Evolutionary conservation across 768 basidiomycete species (phyloP).

Genomic region (Gyrodon lividus): DNA sequence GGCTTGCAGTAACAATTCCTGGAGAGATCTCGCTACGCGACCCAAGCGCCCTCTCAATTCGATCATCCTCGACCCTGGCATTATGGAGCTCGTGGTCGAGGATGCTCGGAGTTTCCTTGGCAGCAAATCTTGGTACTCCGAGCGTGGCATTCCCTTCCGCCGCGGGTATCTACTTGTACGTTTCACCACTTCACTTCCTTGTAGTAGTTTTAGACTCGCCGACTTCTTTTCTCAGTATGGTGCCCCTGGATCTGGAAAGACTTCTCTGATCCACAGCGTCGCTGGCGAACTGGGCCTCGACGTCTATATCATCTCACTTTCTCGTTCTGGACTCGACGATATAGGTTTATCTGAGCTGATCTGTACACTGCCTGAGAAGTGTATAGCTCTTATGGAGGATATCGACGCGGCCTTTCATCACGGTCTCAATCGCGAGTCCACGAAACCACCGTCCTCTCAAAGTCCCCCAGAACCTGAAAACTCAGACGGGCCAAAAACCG

Average conservation of each 20-base stretch:
- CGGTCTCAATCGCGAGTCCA: slow-evolving; percentile 36
- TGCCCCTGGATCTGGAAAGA: slow-evolving; percentile 77
- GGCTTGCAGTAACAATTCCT: slow-evolving; percentile 35
- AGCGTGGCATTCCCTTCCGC: slow-evolving; percentile 79
- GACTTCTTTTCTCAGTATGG: slow-evolving; percentile 47
- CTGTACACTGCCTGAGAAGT: slow-evolving; percentile 61
- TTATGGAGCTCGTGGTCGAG: slow-evolving; percentile 60
- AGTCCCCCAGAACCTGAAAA: slow-evolving; percentile 3
- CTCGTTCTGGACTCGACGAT: slow-evolving; percentile 64
- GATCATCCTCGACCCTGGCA: slow-evolving; percentile 68
- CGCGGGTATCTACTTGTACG: slow-evolving; percentile 69
- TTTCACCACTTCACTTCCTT: not conserved
- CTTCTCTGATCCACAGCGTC: slow-evolving; percentile 71
- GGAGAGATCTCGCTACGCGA: slow-evolving; percentile 55
- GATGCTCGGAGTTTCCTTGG: slow-evolving; percentile 71
- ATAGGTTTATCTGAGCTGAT: slow-evolving; percentile 55
- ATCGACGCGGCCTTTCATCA: slow-evolving; percentile 74
- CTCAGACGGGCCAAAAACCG: slow-evolving; percentile 11
- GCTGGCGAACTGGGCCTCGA: slow-evolving; percentile 77
- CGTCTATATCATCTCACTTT: slow-evolving; percentile 71
- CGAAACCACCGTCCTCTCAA: not conserved
- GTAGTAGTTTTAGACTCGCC: not conserved
- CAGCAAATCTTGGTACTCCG: slow-evolving; percentile 70
- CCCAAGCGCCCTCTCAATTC: slow-evolving; percentile 66
- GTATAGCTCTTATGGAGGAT: slow-evolving; percentile 81